Conservation (phyloP, 352 stramenopile species). For the Globisporangium acanthophoron region DNA sequence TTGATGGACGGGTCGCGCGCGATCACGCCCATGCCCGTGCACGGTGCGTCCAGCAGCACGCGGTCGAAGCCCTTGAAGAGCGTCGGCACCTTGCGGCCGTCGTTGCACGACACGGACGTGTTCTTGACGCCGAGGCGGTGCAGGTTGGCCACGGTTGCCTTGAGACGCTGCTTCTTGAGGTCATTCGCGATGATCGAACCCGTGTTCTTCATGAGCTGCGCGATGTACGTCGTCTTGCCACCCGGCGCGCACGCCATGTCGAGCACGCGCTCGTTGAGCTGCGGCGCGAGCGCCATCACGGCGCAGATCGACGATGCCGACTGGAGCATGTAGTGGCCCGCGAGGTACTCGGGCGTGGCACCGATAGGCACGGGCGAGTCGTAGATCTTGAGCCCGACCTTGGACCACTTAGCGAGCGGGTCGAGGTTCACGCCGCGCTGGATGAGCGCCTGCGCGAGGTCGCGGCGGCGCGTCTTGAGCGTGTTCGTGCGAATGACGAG, state of each 20-base stretch:
- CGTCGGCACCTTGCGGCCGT: conserved; percentile 90
- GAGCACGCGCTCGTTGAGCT: conserved; percentile 96
- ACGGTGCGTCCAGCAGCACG: conserved; percentile 98
- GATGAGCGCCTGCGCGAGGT: conserved; percentile 97
- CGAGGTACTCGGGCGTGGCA: conserved; percentile 99
- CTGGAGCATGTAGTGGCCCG: conserved; percentile 99
- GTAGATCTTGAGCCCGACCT: conserved; percentile 99
- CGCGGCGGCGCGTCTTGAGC: conserved; percentile 97
- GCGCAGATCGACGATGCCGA: conserved; percentile 98
- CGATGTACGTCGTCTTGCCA: conserved; percentile 99
- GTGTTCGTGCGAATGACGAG: conserved; percentile 99
- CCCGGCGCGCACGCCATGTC: conserved; percentile 98
- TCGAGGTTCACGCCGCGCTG: conserved; percentile 98
- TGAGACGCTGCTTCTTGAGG: conserved; percentile 95
- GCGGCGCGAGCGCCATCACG: conserved; percentile 96
- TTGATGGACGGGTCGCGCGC: conserved; percentile 98
- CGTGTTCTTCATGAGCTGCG: conserved; percentile 99
- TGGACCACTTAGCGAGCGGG: conserved; percentile 98
- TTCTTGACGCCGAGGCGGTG: conserved; percentile 98
- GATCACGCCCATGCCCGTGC: conserved; percentile 97
- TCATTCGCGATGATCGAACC: conserved; percentile 99
- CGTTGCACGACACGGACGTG: conserved; percentile 96
- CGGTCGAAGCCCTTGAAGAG: conserved; percentile 97
- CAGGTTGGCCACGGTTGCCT: conserved; percentile 98
- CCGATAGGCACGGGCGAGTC: conserved; percentile 98